A percentile compares a stretch with the other conserved stretches of the same genome.
These are phyloP conservation scores for Emiliania huxleyi DNA, from an alignment of 78 protist genomes.

Conservation along the genomic window DNA sequence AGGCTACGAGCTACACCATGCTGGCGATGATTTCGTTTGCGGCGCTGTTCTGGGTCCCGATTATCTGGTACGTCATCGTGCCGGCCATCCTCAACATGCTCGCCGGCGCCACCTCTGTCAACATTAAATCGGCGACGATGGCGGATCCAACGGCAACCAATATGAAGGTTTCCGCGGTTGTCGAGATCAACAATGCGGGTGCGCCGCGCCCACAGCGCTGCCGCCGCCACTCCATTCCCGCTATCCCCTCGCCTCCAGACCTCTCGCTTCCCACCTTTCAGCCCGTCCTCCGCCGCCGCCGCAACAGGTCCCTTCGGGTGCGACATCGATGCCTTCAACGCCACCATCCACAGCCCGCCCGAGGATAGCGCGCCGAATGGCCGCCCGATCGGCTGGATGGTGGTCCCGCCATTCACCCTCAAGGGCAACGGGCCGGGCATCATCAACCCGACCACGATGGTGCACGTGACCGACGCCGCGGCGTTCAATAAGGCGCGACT, in stretches of 20 bases:
- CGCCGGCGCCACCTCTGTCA: not conserved
- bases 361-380: not conserved
- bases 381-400: not conserved
- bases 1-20: too few species aligned
- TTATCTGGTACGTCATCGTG: not conserved
- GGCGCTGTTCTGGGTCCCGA: not conserved
- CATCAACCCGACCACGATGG: not conserved
- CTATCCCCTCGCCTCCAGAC: too few species aligned
- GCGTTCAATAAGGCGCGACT: not conserved
- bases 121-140: not conserved
- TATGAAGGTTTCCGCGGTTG: not conserved
- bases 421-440: not conserved
- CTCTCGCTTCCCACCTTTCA: too few species aligned
- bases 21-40: not conserved
- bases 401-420: not conserved
- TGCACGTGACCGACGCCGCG: not conserved
- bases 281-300: too few species aligned
- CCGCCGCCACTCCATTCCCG: too few species aligned
- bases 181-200: not conserved
- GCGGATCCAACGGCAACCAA: not conserved
- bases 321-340: not conserved
- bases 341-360: not conserved
- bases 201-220: too few species aligned
- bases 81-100: not conserved
- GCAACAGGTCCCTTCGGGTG: not conserved